These are phyloP conservation scores for Sporisorium graminicola DNA, from an alignment of 1,284 basidiomycete genomes.

Conservation along the genomic window DNA sequence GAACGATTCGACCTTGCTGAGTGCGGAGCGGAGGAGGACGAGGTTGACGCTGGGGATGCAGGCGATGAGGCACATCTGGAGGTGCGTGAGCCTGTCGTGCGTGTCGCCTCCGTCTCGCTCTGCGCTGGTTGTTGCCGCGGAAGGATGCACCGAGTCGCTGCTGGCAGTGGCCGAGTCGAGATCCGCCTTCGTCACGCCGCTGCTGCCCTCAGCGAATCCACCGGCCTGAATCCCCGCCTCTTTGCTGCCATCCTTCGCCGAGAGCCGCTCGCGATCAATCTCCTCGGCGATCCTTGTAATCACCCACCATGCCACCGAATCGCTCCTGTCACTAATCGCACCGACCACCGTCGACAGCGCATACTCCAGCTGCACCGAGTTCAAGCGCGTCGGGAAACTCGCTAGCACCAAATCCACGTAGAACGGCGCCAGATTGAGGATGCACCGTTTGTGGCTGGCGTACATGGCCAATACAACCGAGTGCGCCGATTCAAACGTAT, in stretches of 20 bases:
- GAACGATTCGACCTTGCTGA: slow-evolving; percentile 50
- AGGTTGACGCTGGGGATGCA: slow-evolving; percentile 64
- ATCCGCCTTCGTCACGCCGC: slow-evolving; percentile 20
- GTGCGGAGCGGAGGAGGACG: slow-evolving; percentile 62
- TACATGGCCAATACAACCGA: slow-evolving; percentile 64
- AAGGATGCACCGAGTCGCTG: slow-evolving; percentile 24
- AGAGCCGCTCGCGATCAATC: slow-evolving; percentile 38
- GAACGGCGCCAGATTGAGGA: slow-evolving; percentile 60
- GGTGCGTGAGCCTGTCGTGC: slow-evolving; percentile 28
- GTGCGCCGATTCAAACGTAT: slow-evolving; percentile 67
- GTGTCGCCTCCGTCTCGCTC: slow-evolving; percentile 2
- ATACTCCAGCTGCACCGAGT: slow-evolving; percentile 53
- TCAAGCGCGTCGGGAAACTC: slow-evolving; percentile 47
- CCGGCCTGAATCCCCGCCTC: slow-evolving; percentile 11
- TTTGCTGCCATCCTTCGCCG: not conserved
- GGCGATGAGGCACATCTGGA: slow-evolving; percentile 53
- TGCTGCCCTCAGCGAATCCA: slow-evolving; percentile 21
- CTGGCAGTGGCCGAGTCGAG: slow-evolving; percentile 11
- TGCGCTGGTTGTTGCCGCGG: not conserved
- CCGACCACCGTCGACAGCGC: slow-evolving; percentile 61
- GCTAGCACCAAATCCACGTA: slow-evolving; percentile 61
- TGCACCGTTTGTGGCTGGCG: slow-evolving; percentile 45
- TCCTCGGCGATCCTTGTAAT: slow-evolving; percentile 51
- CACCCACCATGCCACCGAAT: slow-evolving; percentile 64
- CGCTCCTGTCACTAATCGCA: slow-evolving; percentile 59